phyloP scores from a whole-genome alignment of 2,329 filamentous ascomycete genomes.

The Apiospora kogelbergensis region DNA sequence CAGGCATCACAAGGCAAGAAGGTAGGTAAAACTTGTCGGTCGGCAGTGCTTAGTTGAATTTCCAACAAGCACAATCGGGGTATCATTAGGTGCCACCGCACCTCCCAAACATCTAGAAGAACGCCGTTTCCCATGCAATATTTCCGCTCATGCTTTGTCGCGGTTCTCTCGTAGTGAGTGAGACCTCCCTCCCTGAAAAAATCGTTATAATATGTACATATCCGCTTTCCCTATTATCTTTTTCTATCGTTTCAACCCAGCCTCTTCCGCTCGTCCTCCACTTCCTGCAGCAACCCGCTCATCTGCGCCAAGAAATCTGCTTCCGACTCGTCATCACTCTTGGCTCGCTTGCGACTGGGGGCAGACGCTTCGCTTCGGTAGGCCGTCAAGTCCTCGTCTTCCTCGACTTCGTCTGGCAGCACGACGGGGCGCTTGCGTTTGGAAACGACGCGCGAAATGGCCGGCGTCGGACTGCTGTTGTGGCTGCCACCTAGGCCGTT shows the following conservation, averaged over 20 bases:
- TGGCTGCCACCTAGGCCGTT: not conserved
- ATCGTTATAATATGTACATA: not conserved
- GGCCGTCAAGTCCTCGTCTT: slow-evolving; percentile 23
- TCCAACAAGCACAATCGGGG: slow-evolving; percentile 7
- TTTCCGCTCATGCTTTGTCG: slow-evolving; percentile 8
- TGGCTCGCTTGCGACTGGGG: slow-evolving; percentile 23
- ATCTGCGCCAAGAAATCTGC: slow-evolving; percentile 28
- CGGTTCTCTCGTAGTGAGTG: not conserved
- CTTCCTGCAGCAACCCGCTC: slow-evolving; percentile 23
- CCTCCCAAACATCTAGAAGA: slow-evolving; percentile 9
- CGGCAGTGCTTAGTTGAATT: not conserved
- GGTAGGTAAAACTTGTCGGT: not conserved
- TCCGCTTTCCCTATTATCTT: not conserved
- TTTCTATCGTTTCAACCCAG: not conserved
- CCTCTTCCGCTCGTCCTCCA: slow-evolving; percentile 17
- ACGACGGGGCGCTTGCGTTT: slow-evolving; percentile 26
- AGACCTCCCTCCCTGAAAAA: not conserved
- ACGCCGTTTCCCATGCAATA: slow-evolving; percentile 13
- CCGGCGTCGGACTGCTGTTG: slow-evolving; percentile 22
- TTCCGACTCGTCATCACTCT: slow-evolving; percentile 20
- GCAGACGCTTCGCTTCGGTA: slow-evolving; percentile 23
- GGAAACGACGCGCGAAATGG: slow-evolving; percentile 16
- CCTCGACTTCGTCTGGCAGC: slow-evolving; percentile 8
- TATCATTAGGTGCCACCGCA: slow-evolving; percentile 9
- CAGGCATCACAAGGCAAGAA: not conserved